Percentiles rank a stretch among this genome's conserved stretches.
Conservation (phyloP, 805 yeast genomes). For the Saccharomycopsis sp. region DNA sequence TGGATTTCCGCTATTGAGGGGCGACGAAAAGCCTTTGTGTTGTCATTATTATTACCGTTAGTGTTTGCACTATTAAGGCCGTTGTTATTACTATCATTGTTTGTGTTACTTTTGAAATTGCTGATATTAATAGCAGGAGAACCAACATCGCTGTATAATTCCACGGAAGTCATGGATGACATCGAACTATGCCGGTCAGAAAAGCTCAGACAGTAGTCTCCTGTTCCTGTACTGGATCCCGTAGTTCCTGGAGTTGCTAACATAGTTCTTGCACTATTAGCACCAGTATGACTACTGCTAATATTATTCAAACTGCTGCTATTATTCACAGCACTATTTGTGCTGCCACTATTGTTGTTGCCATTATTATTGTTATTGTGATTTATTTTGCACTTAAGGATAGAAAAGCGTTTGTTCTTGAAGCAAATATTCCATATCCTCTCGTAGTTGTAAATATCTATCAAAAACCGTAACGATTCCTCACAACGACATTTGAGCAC, state of each 20-base stretch:
- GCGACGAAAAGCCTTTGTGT: background rate
- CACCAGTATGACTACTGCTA: background rate
- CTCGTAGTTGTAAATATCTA: conserved; percentile 19
- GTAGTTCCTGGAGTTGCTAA: too few species aligned
- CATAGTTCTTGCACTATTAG: background rate
- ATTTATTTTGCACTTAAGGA: conserved; percentile 11
- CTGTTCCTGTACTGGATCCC: too few species aligned
- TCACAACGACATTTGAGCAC: conserved; percentile 10
- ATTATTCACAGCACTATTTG: too few species aligned
- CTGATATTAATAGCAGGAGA: background rate
- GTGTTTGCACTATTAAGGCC: background rate
- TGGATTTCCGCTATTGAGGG: background rate
- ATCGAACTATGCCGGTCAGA: background rate
- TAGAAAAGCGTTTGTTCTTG: conserved; percentile 8
- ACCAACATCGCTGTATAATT: background rate
- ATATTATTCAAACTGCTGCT: background rate
- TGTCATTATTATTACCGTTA: background rate
- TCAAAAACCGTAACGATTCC: conserved; percentile 14
- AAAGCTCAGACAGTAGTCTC: background rate
- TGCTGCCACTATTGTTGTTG: too few species aligned
- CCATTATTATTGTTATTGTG: background rate
- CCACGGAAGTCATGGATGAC: background rate
- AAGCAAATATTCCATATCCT: conserved; percentile 16
- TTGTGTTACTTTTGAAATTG: background rate
- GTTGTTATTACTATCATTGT: background rate